These are phyloP conservation scores for Osmozyma mogii DNA, from an alignment of 805 yeast genomes.

Conservation along the genomic window DNA sequence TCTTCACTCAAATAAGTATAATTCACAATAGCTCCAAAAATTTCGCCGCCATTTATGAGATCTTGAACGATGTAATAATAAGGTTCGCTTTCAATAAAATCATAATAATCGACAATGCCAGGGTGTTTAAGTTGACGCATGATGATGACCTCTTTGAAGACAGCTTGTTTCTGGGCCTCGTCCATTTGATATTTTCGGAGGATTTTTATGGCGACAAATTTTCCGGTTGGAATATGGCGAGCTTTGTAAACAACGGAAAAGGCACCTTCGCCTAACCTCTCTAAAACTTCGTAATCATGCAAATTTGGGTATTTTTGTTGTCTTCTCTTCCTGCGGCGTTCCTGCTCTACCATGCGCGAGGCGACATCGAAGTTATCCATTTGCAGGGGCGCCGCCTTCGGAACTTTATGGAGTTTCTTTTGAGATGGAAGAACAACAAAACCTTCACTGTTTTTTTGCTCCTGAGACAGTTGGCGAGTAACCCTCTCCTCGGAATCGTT, in stretches of 20 bases:
- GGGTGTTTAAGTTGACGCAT: conserved; percentile 59
- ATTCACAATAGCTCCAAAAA: conserved; percentile 71
- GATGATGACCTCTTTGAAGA: conserved; percentile 64
- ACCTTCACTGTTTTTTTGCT: background rate
- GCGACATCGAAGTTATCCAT: conserved; percentile 9
- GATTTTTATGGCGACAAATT: conserved; percentile 63
- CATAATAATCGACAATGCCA: conserved; percentile 50
- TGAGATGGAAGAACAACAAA: background rate
- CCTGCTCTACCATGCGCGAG: conserved; percentile 8
- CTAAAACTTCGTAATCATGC: conserved; percentile 21
- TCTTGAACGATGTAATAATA: conserved; percentile 63
- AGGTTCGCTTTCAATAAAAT: conserved; percentile 42
- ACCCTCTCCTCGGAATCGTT: too few relatives aligned
- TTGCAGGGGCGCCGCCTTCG: conserved; percentile 5
- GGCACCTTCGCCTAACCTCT: conserved; percentile 73
- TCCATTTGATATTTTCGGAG: conserved; percentile 55
- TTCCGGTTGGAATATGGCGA: conserved; percentile 35
- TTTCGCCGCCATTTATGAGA: conserved; percentile 69
- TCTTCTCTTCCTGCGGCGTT: conserved; percentile 3
- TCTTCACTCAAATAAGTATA: conserved; percentile 71
- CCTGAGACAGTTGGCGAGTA: too few relatives aligned
- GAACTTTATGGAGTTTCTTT: background rate
- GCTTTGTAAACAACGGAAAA: conserved; percentile 82
- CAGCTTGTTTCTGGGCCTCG: conserved; percentile 44
- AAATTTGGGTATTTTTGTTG: conserved; percentile 8